A percentile compares a stretch with the other conserved stretches of the same genome.
These are phyloP conservation scores for Fusarium nelsonii DNA, from an alignment of 2,329 filamentous ascomycete genomes.

Conservation along the genomic window DNA sequence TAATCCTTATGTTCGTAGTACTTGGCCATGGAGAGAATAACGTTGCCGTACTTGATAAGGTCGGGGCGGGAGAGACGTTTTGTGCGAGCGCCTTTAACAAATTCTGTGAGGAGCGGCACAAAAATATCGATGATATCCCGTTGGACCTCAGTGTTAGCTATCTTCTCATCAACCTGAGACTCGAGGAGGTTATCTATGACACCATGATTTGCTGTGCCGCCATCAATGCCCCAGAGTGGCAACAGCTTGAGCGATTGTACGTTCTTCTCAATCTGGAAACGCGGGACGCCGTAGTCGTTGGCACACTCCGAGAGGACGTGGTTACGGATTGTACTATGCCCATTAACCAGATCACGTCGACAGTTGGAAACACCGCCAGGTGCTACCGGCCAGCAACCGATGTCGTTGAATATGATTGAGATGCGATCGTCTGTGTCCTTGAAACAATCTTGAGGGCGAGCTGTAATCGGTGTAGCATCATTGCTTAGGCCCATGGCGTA, in stretches of 20 bases:
- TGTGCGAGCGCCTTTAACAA: slow-evolving; percentile 37
- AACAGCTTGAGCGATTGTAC: slow-evolving; percentile 38
- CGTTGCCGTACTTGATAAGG: slow-evolving; percentile 37
- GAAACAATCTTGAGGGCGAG: too few relatives aligned
- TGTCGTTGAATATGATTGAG: slow-evolving; percentile 38
- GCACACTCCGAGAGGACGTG: slow-evolving; percentile 40
- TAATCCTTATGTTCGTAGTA: slow-evolving; percentile 40
- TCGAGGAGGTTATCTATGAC: slow-evolving; percentile 35
- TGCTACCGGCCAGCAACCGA: slow-evolving; percentile 38
- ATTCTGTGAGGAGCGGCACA: slow-evolving; percentile 33
- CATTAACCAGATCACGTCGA: slow-evolving; percentile 39
- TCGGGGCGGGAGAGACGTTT: slow-evolving; percentile 22
- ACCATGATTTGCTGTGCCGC: slow-evolving; percentile 36
- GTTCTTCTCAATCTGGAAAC: slow-evolving; percentile 41
- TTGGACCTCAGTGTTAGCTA: slow-evolving; percentile 26
- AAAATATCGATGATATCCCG: slow-evolving; percentile 20
- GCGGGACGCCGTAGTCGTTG: slow-evolving; percentile 38
- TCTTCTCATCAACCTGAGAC: slow-evolving; percentile 38
- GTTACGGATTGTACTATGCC: slow-evolving; percentile 38
- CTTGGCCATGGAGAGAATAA: slow-evolving; percentile 35
- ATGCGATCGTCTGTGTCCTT: slow-evolving; percentile 29
- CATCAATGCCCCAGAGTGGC: slow-evolving; percentile 39
- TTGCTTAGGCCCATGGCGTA: slow-evolving; percentile 41
- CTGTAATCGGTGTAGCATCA: slow-evolving; percentile 36
- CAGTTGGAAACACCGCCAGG: slow-evolving; percentile 41